Base-by-base conservation (phyloP, 495 filamentous ascomycete genomes). In the Hypoxylon lenormandii region DNA sequence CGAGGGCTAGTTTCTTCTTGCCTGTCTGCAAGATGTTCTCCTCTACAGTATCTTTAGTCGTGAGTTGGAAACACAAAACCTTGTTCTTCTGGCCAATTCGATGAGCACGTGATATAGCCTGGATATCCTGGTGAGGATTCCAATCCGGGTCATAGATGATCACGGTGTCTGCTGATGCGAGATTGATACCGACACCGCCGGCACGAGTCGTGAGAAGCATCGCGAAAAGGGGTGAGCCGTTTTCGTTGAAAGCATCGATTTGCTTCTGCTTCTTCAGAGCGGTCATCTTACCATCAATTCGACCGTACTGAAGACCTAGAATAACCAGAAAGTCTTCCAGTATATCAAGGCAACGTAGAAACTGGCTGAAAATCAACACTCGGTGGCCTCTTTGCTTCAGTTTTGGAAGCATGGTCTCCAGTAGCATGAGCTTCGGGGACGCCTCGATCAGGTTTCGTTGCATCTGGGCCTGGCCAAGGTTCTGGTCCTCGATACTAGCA, bases 61-160 rank as follows among this genome's bases (percentile, higher is more conserved):
- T 92, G 0, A 99, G 79, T 73, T 98, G 93, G 74, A 97, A 97
- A 47, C 96, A 94, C 5, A 98, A 82, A 4, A 99, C 95, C 64
- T 95, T 97, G 69, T 97, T 94, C 73, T 91, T 90, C 76, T 99
- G 95, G 0, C 95, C 95, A 56, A 99, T 97, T 28, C 95, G 88
- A 77, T 99, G 95, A 19, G 94, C 96, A 63, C 95, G 89, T 6
- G 93, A 96, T 4, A 98, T 80, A 0, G 95, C 95, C 77, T 99
- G 95, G 65, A 98, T 92, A 73, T 99, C 95, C 76, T 98, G 95
- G 70, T 98, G 95, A 0, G 95, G 95, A 68, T 99, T 99, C 81
- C 97, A 98, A 72, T 99, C 95, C 0, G 95, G 96, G 73, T 99
- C 95, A 68, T 97, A 88, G 49, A 99, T 97, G 55, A 99, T 97